These are phyloP conservation scores for Vaccinium darrowii DNA, from an alignment of 148 eudicot genomes.

Conservation along the genomic window DNA sequence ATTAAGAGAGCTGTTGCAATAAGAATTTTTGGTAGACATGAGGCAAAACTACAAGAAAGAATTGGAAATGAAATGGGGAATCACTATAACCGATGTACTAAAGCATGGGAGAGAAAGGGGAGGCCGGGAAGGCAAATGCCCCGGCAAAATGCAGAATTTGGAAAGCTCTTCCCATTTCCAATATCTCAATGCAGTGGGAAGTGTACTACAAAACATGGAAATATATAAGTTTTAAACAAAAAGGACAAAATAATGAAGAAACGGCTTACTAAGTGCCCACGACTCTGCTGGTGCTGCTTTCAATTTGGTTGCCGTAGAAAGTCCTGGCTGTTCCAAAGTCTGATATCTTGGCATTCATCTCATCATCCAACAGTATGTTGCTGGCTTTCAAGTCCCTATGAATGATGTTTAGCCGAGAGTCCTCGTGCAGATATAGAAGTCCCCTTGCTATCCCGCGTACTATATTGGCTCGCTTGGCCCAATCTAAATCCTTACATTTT, in stretches of 20 bases:
- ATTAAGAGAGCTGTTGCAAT: no score
- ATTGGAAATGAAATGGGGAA: no score
- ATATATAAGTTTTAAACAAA: no score
- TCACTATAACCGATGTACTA: no score
- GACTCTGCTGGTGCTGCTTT: constrained; percentile 17
- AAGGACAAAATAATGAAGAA: not conserved
- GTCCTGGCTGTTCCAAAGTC: constrained; percentile 4
- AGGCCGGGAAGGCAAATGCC: no score
- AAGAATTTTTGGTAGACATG: no score
- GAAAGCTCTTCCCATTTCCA: no score
- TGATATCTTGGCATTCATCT: constrained; percentile 30
- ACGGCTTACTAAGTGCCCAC: constrained; percentile 46
- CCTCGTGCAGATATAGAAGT: constrained; percentile 38
- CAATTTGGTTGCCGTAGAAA: not conserved
- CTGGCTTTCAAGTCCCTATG: constrained; percentile 7
- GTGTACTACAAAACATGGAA: no score
- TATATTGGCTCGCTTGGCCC: constrained; percentile 33
- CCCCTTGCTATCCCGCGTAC: constrained; percentile 31
- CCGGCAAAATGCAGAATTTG: no score
- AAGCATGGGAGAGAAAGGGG: no score
- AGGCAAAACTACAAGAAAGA: no score
- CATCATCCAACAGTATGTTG: constrained; percentile 13
- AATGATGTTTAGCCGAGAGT: not conserved
- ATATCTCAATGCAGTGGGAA: not conserved
- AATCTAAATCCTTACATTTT: constrained; percentile 18